Evolutionary conservation across 306 rosid genomes (phyloP), one percentile per base, ranked within the genome.

Genomic region (Senna tora): DNA sequence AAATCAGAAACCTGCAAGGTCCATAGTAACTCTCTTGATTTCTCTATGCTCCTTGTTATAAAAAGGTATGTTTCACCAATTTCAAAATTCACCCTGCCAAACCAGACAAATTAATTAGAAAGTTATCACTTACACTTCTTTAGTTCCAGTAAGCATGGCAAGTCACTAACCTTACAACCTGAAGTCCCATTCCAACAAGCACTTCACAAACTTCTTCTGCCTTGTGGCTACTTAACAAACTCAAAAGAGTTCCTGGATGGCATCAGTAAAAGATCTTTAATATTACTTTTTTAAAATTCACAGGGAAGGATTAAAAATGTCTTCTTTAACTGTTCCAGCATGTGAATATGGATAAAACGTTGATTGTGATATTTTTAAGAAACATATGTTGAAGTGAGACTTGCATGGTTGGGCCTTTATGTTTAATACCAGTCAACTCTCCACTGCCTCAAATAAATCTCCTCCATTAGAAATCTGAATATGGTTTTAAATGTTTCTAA

Each of bases 151-250:
- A 69, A 70, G 62, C 50, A 73, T 51, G 39, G 30, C 32, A 73
- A 75, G 57, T 60, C 57, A 87, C 96, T 74, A 72, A 93, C 99
- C 99, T 91, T 61, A 91, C 85, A 79, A 89, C 81, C 89, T 84
- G 96, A 79, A 91, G 88, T 78, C 96, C 99, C 59, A 94, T 32
- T 53, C 99, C 97, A 80, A 91, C 87, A 59, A 84, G 75, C 72
- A 91, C 89, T 64, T 91, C 97, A 53, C 76, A 80, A 78, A 89
- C 73, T 80, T 91, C 96, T 79, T 87, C 92, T 20, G 81, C 77
- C 66, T 78, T 82, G 81, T 87, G 92, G 82, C 91, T 77, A 76
- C 85, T 87, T 59, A 77, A 61, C 60, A 87, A 74, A 39, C 78
- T 85, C 61, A 84, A 52, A 11, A 46, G 38, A 62, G 53, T 54